phyloP scores from a whole-genome alignment of 805 yeast species.

The Kurtzmaniella fragi region DNA sequence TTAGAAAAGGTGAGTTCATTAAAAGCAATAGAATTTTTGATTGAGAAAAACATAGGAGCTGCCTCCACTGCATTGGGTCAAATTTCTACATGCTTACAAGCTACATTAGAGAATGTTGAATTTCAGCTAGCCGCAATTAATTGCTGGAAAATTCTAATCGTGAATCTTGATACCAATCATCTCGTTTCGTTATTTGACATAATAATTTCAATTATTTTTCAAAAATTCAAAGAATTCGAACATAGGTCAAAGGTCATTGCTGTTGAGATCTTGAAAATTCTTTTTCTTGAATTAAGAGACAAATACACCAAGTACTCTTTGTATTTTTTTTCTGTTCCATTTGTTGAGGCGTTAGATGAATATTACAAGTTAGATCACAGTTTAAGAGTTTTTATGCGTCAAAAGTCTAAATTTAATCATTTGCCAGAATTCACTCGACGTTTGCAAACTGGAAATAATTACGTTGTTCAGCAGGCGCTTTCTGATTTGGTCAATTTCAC shows the following conservation, averaged over 20 bases:
- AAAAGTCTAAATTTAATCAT: constrained; percentile 27
- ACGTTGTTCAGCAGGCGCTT: constrained; percentile 69
- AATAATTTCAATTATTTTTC: constrained; percentile 66
- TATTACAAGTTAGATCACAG: constrained; percentile 15
- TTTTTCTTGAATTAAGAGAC: constrained; percentile 25
- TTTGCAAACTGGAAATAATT: constrained; percentile 56
- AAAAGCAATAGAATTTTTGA: constrained; percentile 66
- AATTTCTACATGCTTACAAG: constrained; percentile 78
- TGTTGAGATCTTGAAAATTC: constrained; percentile 40
- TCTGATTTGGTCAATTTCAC: constrained; percentile 56
- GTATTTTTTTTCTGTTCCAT: constrained; percentile 51
- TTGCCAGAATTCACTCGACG: constrained; percentile 52
- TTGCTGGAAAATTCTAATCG: constrained; percentile 64
- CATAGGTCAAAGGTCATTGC: constrained; percentile 47
- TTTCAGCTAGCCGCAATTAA: constrained; percentile 58
- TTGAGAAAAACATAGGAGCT: constrained; percentile 52
- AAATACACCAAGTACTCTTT: constrained; percentile 41
- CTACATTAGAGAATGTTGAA: constrained; percentile 60
- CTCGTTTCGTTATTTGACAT: constrained; percentile 67
- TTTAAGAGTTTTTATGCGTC: constrained; percentile 25
- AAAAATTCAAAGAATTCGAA: constrained; percentile 55
- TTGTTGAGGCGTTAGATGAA: constrained; percentile 30
- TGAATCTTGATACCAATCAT: constrained; percentile 50
- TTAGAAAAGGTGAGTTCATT: constrained; percentile 68
- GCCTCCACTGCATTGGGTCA: constrained; percentile 65